Base-by-base conservation (phyloP, 495 filamentous ascomycete genomes). In the Copromyces sp. region DNA sequence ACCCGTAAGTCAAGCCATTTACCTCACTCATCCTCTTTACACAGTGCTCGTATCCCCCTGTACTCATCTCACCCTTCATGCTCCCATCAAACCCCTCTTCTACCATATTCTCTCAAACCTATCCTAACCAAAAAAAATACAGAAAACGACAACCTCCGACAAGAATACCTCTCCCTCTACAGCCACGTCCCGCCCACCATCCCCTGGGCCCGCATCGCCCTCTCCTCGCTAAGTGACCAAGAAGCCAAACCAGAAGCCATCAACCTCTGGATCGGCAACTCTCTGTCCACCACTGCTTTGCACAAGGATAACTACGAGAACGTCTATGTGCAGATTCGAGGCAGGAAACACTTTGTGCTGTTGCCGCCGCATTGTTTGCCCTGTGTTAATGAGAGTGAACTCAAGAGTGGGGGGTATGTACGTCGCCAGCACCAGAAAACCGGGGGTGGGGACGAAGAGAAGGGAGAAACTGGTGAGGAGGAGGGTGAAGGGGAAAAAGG, bases 301-400 rank as follows among this genome's bases (percentile, higher is more conserved):
- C 92, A 94, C 80, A 90, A 89, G 74, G 92, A 94, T 81, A 89
- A 89, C 79, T 94, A 94, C 78, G 91, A 94, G 79, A 94, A 94
- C 80, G 83, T 94, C 2, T 94, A 93, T 81, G 89, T 91, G 6
- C 90, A 93, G 73, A 80, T 94, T 42, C 78, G 87, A 9, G 92
- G 92, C 0, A 78, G 78, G 20, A 94, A 94, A 77, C 85, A 89
- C 74, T 94, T 94, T 72, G 85, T 89, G 11, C 82, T 94, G 40
- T 81, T 94, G 9, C 89, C 92, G 16, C 89, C 91, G 6, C 77
- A 87, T 9, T 90, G 87, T 73, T 84, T 86, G 70, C 82, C 88
- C 9, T 89, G 87, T 71, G 87, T 94, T 8, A 86, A 87, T 68
- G 92, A 94, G 79, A 76, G 79, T 68, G 61, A 73, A 8, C 79